These are phyloP conservation scores for Colletotrichum spinosum DNA, from an alignment of 2,329 filamentous ascomycete species.

Conservation along the genomic window DNA sequence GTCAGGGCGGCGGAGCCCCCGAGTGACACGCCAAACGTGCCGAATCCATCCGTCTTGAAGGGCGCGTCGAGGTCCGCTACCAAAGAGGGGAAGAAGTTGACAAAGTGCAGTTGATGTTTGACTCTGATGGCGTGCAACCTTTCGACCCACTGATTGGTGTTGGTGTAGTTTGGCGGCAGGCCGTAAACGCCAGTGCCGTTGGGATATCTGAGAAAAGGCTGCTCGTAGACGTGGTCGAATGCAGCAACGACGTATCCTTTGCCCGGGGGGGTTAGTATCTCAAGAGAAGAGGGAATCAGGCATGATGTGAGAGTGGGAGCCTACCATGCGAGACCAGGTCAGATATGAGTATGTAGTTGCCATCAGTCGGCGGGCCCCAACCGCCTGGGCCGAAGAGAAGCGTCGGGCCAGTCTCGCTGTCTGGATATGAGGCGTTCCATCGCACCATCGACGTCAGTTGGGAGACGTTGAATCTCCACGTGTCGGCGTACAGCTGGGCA, in stretches of 20 bases:
- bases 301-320: too few relatives aligned
- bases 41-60: slow-evolving; percentile 37
- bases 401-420: slow-evolving; percentile 12
- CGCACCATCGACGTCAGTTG: slow-evolving; percentile 30
- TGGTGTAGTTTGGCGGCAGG: slow-evolving; percentile 22
- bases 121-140: slow-evolving; percentile 38
- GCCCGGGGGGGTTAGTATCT: slow-evolving; percentile 12
- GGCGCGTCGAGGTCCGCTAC: slow-evolving; percentile 33
- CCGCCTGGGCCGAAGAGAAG: slow-evolving; percentile 33
- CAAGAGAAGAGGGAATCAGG: background rate
- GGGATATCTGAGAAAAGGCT: slow-evolving; percentile 44
- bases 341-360: slow-evolving; percentile 26
- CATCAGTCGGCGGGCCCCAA: slow-evolving; percentile 31
- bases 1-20: slow-evolving; percentile 40
- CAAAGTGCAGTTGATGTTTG: slow-evolving; percentile 39
- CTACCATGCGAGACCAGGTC: slow-evolving; percentile 35
- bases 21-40: slow-evolving; percentile 40
- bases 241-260: slow-evolving; percentile 43
- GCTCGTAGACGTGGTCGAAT: slow-evolving; percentile 44
- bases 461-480: slow-evolving; percentile 29
- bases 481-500: slow-evolving; percentile 11
- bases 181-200: slow-evolving; percentile 43
- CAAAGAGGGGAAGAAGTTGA: slow-evolving; percentile 37
- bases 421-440: slow-evolving; percentile 27
- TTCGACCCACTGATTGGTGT: slow-evolving; percentile 15